A percentile compares a stretch with the other conserved stretches of the same genome.
Evolutionary conservation across 202 grass and related monocot genomes (phyloP).

Genomic region (Dendrocalamus latiflorus): DNA sequence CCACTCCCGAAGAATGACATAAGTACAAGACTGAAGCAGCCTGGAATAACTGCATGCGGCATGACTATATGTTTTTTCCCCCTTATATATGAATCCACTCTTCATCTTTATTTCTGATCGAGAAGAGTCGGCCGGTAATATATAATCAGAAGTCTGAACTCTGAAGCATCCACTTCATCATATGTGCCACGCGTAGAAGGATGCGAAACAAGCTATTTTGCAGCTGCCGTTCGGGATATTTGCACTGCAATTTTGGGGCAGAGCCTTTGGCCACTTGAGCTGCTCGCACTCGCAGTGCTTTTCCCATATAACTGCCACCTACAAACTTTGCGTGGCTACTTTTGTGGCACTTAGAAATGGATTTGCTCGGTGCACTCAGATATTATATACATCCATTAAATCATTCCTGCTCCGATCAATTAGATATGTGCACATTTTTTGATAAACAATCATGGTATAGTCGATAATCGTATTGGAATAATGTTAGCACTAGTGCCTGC

Average conservation of each 20-base stretch:
- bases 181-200: background rate
- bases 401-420: no score
- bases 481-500: background rate
- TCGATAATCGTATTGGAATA: no score
- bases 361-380: no score
- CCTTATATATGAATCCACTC: background rate
- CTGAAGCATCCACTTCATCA: background rate
- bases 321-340: no score
- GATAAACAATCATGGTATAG: no score
- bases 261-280: no score
- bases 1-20: background rate
- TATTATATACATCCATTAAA: no score
- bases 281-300: no score
- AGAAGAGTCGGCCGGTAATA: background rate
- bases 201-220: background rate
- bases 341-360: no score
- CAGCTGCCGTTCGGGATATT: background rate
- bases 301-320: no score
- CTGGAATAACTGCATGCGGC: background rate
- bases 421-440: no score
- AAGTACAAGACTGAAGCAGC: background rate
- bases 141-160: background rate
- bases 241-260: background rate
- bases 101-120: background rate
- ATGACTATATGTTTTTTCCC: background rate